These are phyloP conservation scores for Tylopilus rubrobrunneus DNA, from an alignment of 768 basidiomycete species.

Conservation along the genomic window DNA sequence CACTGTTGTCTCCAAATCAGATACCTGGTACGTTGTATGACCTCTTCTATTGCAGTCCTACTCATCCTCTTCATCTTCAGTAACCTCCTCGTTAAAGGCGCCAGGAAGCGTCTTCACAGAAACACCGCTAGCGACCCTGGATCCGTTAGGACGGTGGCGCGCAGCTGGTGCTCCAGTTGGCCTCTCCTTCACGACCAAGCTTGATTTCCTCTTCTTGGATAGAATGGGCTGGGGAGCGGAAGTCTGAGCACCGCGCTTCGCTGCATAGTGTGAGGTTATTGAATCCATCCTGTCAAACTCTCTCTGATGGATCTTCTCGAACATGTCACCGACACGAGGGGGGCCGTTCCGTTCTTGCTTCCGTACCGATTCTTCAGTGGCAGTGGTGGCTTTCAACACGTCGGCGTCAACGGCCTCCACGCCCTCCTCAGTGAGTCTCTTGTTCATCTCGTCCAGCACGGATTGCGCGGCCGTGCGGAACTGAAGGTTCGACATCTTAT, in stretches of 20 bases:
- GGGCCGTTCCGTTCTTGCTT: conserved; percentile 23
- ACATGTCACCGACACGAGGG: conserved; percentile 31
- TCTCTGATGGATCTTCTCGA: conserved; percentile 60
- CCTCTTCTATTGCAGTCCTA: no score
- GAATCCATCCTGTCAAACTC: conserved; percentile 78
- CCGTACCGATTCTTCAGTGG: conserved; percentile 1
- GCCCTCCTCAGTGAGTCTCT: conserved; percentile 56
- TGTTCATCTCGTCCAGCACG: conserved; percentile 81
- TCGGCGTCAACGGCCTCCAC: conserved; percentile 44
- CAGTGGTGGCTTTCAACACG: conserved; percentile 34
- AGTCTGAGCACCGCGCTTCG: conserved; percentile 31
- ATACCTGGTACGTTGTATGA: no score
- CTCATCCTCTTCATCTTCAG: conserved; percentile 41
- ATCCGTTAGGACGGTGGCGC: conserved; percentile 23
- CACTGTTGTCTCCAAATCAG: no score
- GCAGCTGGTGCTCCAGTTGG: conserved; percentile 4
- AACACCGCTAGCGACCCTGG: conserved; percentile 23
- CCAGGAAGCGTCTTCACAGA: conserved; percentile 45
- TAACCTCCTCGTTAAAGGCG: conserved; percentile 52
- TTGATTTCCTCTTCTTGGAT: conserved; percentile 48
- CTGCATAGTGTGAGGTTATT: conserved; percentile 54
- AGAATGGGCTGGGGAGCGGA: conserved; percentile 18
- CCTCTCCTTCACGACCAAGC: conserved; percentile 39
- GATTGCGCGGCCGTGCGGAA: conserved; percentile 65
- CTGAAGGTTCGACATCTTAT: conserved; percentile 58